phyloP scores from a whole-genome alignment of 2,329 filamentous ascomycete genomes.

The Ophiocordyceps camponoti-floridani region DNA sequence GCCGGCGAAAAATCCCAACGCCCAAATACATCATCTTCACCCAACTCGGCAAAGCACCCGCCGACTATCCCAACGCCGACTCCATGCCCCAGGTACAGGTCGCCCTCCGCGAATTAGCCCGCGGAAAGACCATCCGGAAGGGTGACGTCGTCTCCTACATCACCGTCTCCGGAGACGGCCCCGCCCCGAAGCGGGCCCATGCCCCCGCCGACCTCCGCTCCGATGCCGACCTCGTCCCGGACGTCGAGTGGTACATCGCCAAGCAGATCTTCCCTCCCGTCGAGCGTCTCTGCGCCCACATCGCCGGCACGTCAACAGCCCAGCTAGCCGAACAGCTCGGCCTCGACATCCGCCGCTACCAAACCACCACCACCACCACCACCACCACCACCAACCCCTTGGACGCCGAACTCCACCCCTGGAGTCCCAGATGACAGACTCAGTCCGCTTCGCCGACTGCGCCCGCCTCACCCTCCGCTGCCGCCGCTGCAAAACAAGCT shows the following conservation, averaged over 20 bases:
- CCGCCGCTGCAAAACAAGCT: slow-evolving; percentile 55
- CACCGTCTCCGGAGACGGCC: slow-evolving; percentile 53
- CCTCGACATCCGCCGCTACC: slow-evolving; percentile 77
- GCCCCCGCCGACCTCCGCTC: slow-evolving; percentile 67
- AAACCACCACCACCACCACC: slow-evolving; percentile 17
- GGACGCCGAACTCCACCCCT: slow-evolving; percentile 63
- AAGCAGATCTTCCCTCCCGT: slow-evolving; percentile 98
- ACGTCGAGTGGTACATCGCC: slow-evolving; percentile 94
- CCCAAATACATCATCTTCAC: slow-evolving; percentile 96
- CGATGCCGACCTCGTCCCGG: slow-evolving; percentile 59
- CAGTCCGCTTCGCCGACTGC: slow-evolving; percentile 73
- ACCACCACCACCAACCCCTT: slow-evolving; percentile 29
- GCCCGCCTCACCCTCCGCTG: slow-evolving; percentile 62
- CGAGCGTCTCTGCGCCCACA: slow-evolving; percentile 92
- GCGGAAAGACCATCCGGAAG: slow-evolving; percentile 74
- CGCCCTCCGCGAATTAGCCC: slow-evolving; percentile 69
- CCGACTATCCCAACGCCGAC: slow-evolving; percentile 85
- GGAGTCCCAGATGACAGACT: slow-evolving; percentile 86
- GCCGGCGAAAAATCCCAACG: slow-evolving; percentile 52
- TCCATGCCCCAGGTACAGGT: slow-evolving; percentile 97
- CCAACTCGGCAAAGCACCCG: slow-evolving; percentile 84
- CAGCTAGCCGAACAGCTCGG: slow-evolving; percentile 86
- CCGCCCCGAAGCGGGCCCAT: slow-evolving; percentile 75
- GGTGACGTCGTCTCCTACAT: slow-evolving; percentile 96
- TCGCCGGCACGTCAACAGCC: slow-evolving; percentile 77